Conservation (phyloP, 129 eudicot species). For the Flaveria brownii region DNA sequence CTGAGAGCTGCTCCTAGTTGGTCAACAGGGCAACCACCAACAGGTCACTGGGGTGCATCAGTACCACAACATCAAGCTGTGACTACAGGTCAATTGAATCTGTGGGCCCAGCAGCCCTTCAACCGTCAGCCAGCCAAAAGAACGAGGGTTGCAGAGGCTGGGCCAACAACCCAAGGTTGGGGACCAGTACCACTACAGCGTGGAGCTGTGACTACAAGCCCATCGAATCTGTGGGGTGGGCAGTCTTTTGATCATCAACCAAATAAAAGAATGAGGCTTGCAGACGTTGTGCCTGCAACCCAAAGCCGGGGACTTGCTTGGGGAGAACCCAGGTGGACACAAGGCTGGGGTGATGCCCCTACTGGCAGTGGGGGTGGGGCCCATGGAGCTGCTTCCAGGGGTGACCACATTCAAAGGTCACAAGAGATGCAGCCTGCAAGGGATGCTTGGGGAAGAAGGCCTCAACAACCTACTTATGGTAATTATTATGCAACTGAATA, state of each 20-base stretch:
- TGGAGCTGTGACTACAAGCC: constrained; percentile 2
- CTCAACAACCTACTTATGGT: constrained; percentile 36
- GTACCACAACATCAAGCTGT: constrained; percentile 19
- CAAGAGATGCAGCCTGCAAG: constrained; percentile 22
- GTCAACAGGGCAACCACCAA: constrained; percentile 12
- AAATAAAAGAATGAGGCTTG: constrained; percentile 24
- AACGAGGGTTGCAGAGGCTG: constrained; percentile 34
- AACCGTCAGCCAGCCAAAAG: constrained; percentile 24
- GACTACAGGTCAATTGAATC: neutral
- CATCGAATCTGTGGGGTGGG: neutral
- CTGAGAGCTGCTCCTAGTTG: constrained; percentile 14
- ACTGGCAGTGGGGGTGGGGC: constrained; percentile 6
- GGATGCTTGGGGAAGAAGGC: constrained; percentile 27
- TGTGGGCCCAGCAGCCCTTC: neutral
- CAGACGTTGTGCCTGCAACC: constrained; percentile 29
- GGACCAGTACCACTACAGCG: constrained; percentile 8
- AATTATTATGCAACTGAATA: neutral
- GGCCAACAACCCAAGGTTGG: constrained; percentile 24
- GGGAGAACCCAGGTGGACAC: constrained; percentile 20
- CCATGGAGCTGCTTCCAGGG: constrained; percentile 6
- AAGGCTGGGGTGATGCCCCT: constrained; percentile 18
- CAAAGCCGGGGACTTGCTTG: constrained; percentile 25
- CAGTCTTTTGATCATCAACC: constrained; percentile 11
- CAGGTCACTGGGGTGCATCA: constrained; percentile 23
- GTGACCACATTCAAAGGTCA: neutral